Percentiles rank a stretch among this genome's conserved stretches.
phyloP scores from a whole-genome alignment of 441 rosid genomes.

The Populus hybrid region DNA sequence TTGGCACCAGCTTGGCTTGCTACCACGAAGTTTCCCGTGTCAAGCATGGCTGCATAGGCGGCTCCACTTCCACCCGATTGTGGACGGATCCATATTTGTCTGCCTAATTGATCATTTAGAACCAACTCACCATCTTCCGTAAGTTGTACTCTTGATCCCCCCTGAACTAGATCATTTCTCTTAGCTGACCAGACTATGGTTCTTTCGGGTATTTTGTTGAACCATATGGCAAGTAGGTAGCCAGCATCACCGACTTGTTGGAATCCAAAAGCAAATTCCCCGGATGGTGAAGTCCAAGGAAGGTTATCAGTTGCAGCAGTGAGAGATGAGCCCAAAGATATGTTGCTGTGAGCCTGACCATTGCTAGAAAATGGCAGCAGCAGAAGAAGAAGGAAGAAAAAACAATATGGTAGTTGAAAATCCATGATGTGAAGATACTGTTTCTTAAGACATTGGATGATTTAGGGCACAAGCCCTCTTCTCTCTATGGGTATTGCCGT shows the following conservation, averaged over 20 bases:
- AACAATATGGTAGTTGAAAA: too few species aligned
- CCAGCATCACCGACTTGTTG: not conserved
- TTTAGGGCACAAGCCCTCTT: too few species aligned
- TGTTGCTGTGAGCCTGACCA: not conserved
- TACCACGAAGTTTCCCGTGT: slow-evolving; percentile 30
- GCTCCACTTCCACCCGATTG: not conserved
- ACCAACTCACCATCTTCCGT: slow-evolving; percentile 15
- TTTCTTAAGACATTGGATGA: too few species aligned
- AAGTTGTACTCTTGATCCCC: slow-evolving; percentile 28
- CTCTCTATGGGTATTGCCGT: too few species aligned
- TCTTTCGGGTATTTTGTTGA: slow-evolving; percentile 11
- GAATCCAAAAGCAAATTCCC: slow-evolving; percentile 35
- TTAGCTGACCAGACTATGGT: slow-evolving; percentile 36
- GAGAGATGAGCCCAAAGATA: not conserved
- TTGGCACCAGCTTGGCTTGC: not conserved
- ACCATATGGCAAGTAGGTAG: slow-evolving; percentile 23
- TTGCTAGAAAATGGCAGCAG: not conserved
- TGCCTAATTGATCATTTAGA: slow-evolving; percentile 22
- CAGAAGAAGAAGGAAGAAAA: not conserved
- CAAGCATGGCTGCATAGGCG: too few species aligned
- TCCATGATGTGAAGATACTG: too few species aligned
- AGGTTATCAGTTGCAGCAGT: too few species aligned
- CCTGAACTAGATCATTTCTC: not conserved
- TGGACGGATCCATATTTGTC: slow-evolving; percentile 18
- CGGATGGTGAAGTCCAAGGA: slow-evolving; percentile 10